A percentile compares a stretch with the other conserved stretches of the same genome.
Evolutionary conservation across 345 rosid species (phyloP).

Genomic region (Cardamine occulta): DNA sequence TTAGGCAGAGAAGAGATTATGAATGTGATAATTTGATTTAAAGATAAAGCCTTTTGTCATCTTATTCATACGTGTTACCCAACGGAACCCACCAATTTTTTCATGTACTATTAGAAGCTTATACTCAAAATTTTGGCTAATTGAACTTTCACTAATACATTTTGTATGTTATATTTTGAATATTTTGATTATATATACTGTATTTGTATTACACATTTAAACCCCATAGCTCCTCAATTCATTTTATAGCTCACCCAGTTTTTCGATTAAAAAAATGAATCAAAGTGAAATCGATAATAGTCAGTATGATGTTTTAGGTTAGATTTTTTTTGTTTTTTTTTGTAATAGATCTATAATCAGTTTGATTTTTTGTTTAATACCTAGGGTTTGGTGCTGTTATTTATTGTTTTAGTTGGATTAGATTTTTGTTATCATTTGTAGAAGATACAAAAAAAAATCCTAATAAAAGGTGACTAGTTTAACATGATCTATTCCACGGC

Average conservation of each 20-base stretch:
- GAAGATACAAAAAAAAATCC: not conserved
- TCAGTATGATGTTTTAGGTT: not conserved
- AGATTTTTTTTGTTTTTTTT: not conserved
- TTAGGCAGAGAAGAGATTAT: constrained; percentile 21
- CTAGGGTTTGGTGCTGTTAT: not conserved
- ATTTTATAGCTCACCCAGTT: not conserved
- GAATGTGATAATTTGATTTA: constrained; percentile 5
- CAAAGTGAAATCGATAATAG: not conserved
- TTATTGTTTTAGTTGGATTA: not conserved
- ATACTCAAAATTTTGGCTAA: not conserved
- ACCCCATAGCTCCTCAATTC: not conserved
- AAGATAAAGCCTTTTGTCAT: constrained; percentile 10
- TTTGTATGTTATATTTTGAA: not conserved
- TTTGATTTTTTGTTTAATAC: not conserved
- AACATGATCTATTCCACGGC: not conserved
- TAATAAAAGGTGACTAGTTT: not conserved
- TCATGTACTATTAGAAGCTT: not conserved
- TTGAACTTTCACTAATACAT: not conserved
- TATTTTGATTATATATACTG: not conserved
- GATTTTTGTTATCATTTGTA: not conserved
- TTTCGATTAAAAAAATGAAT: not conserved
- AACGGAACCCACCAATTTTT: constrained; percentile 17
- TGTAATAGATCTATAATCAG: not conserved
- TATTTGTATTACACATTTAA: not conserved
- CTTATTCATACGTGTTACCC: constrained; percentile 4